Base-by-base conservation (phyloP, 202 grass and related monocot genomes). In the Zoysia matrella region DNA sequence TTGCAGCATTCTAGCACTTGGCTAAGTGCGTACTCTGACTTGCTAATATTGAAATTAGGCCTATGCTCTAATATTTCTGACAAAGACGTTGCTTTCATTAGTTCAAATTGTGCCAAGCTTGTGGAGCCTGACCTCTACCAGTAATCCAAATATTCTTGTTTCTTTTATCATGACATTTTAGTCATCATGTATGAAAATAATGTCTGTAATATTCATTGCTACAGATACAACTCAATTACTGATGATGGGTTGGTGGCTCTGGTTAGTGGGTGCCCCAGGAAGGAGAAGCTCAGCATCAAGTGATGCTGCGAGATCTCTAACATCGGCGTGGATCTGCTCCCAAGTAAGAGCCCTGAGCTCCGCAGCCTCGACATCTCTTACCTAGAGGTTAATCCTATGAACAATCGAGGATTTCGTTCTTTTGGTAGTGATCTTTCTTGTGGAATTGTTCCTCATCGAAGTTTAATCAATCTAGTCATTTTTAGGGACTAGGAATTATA, bases 261-360 rank as follows among this genome's bases (percentile, higher is more conserved):
- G 83, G 87, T 83, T 7, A 55, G 63, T 69, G 96, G 88, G 1
- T 95, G 96, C 88, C 83, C 90, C 46, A 84, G 8, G 71, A 74
- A 95, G 49, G 85, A 95, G 85, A 89, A 58, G 87, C 92, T 98
- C 11, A 80, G 90, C 11, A 73, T 98, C 69, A 98, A 98, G 73
- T 98, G 96, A 92, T 98, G 96, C 72, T 83, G 79, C 48, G 92
- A 98, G 85, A 95, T 95, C 86, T 95, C 92, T 0, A 92, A 98
- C 81, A 95, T 98, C 11, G 91, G 96, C 1, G 84, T 99, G 52
- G 92, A 99, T 79, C 90, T 99, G 64, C 96, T 99, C 52, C 78
- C 79, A 7, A 99, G 95, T 48, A 99, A 99, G 67, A 95, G 96
- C 85, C 92, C 49, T 0, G 83, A 99, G 6, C 85, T 99, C 10